Evolutionary conservation across 1,284 basidiomycete species (phyloP).

Genomic region (Apiotrichum sp.): DNA sequence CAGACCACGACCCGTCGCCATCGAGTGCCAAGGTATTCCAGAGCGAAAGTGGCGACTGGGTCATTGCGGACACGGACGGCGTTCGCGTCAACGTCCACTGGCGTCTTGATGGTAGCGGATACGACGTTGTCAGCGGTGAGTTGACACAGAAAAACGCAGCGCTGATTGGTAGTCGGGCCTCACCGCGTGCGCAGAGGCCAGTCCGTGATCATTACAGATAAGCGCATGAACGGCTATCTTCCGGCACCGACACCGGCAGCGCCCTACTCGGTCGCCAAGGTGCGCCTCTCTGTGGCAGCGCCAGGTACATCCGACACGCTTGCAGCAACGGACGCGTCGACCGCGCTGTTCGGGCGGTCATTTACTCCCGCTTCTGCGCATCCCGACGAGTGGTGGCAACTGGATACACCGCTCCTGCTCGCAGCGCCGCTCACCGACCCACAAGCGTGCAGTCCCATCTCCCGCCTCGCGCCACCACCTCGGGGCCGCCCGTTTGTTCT

Average conservation of each 20-base stretch:
- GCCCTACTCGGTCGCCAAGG: constrained; percentile 19
- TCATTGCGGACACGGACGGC: constrained; percentile 64
- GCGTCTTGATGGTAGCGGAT: constrained; percentile 74
- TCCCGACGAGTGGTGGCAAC: background rate
- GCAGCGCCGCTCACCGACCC: background rate
- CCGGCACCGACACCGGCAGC: constrained; percentile 45
- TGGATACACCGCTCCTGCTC: constrained; percentile 4
- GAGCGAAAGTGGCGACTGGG: constrained; percentile 56
- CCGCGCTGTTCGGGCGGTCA: constrained; percentile 9
- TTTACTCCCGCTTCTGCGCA: background rate
- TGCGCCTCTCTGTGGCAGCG: background rate
- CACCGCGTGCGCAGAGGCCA: constrained; percentile 73
- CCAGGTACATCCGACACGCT: background rate
- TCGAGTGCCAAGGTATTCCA: constrained; percentile 58
- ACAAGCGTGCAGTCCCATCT: background rate
- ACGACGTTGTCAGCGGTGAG: constrained; percentile 74
- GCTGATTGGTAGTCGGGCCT: constrained; percentile 60
- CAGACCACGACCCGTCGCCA: constrained; percentile 65
- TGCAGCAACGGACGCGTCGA: constrained; percentile 31
- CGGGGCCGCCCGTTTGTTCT: constrained; percentile 17
- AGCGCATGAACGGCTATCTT: constrained; percentile 46
- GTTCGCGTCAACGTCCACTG: constrained; percentile 68
- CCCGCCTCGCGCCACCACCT: constrained; percentile 3
- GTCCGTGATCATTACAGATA: constrained; percentile 69
- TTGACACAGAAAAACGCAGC: background rate